Percentiles rank a stretch among this genome's conserved stretches.
Conservation (phyloP, 352 stramenopile species). For the Lagenidium giganteum region DNA sequence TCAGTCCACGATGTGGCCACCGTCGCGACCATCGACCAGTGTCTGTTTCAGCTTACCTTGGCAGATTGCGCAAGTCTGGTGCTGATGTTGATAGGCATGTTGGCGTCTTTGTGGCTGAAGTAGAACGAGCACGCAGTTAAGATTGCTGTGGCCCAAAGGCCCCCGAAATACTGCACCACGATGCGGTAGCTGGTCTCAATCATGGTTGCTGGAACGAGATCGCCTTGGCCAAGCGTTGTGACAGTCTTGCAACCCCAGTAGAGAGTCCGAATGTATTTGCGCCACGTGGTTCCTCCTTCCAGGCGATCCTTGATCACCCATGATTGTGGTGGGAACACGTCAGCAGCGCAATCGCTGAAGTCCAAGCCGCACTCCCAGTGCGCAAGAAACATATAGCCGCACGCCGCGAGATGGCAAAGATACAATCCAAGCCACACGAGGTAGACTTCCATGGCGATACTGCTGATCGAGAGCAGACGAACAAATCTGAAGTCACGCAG, state of each 20-base stretch:
- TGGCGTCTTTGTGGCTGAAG: constrained; percentile 64
- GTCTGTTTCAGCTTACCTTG: constrained; percentile 19
- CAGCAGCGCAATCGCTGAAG: constrained; percentile 14
- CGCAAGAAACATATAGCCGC: constrained; percentile 52
- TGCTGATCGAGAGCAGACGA: constrained; percentile 40
- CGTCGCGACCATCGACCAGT: too few species aligned
- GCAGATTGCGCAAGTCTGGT: constrained; percentile 49
- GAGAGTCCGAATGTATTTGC: constrained; percentile 51
- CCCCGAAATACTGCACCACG: constrained; percentile 50
- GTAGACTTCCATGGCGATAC: constrained; percentile 29
- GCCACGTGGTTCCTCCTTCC: constrained; percentile 29
- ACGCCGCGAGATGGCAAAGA: constrained; percentile 48
- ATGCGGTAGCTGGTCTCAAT: constrained; percentile 55
- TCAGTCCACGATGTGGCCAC: too few species aligned
- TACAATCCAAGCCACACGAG: constrained; percentile 50
- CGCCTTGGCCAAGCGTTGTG: constrained; percentile 64
- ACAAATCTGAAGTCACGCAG: constrained; percentile 14
- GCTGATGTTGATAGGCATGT: constrained; percentile 56
- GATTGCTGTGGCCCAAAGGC: constrained; percentile 64
- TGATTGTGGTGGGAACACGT: constrained; percentile 15
- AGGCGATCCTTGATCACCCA: constrained; percentile 65
- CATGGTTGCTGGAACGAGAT: constrained; percentile 51
- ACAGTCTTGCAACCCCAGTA: constrained; percentile 76
- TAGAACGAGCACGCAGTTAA: constrained; percentile 70
- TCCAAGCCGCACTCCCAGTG: constrained; percentile 22